These are phyloP conservation scores for Mycena vulgaris DNA, from an alignment of 768 basidiomycete genomes.

Conservation along the genomic window DNA sequence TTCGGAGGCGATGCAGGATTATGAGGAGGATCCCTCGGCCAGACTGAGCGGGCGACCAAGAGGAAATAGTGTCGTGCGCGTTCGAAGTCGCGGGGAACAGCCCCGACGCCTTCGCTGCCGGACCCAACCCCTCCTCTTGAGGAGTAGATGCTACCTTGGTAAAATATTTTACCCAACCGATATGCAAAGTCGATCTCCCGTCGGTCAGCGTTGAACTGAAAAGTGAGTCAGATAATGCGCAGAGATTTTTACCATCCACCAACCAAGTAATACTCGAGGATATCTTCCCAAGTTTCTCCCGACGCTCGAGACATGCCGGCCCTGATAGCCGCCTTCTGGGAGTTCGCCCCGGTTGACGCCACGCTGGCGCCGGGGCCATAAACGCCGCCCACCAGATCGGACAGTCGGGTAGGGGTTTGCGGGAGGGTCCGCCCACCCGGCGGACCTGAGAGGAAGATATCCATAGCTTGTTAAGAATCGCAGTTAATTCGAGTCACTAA, in stretches of 20 bases:
- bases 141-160: slow-evolving; percentile 94
- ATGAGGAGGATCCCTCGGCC: slow-evolving; percentile 87
- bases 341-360: slow-evolving; percentile 87
- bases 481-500: slow-evolving; percentile 14
- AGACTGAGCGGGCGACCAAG: slow-evolving; percentile 85
- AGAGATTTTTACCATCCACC: slow-evolving; percentile 37
- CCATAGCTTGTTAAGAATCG: slow-evolving; percentile 71
- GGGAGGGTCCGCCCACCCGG: slow-evolving; percentile 93
- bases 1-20: slow-evolving; percentile 60
- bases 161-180: slow-evolving; percentile 95
- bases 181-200: slow-evolving; percentile 92
- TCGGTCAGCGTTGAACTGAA: slow-evolving; percentile 94
- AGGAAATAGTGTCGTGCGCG: slow-evolving; percentile 89
- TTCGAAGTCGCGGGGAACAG: slow-evolving; percentile 84
- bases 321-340: slow-evolving; percentile 82
- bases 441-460: slow-evolving; percentile 85
- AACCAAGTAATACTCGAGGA: slow-evolving; percentile 93
- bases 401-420: slow-evolving; percentile 83
- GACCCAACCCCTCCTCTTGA: slow-evolving; percentile 85
- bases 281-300: slow-evolving; percentile 95
- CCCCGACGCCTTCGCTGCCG: slow-evolving; percentile 93
- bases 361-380: slow-evolving; percentile 96
- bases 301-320: slow-evolving; percentile 87
- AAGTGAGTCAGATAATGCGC: slow-evolving; percentile 11
- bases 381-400: slow-evolving; percentile 93